Evolutionary conservation across 2,329 filamentous ascomycete species (phyloP).

Genomic region (Fusarium longipes): DNA sequence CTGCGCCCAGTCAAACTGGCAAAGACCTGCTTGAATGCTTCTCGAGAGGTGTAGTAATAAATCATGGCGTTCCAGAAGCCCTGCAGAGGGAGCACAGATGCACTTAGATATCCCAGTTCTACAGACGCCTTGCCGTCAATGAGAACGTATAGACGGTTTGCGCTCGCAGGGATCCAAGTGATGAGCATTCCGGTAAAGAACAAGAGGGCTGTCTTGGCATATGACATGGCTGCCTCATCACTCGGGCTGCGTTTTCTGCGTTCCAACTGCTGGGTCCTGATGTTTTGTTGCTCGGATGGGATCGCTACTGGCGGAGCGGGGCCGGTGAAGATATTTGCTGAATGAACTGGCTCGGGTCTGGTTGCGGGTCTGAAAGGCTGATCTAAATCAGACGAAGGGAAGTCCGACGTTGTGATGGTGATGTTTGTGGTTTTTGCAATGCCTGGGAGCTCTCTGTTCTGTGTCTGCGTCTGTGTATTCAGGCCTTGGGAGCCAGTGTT

Average conservation of each 20-base stretch:
- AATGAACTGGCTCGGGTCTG: constrained; percentile 7
- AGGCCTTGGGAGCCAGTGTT: not conserved
- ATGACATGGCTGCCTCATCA: constrained; percentile 12
- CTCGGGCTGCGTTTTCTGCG: not conserved
- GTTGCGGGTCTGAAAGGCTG: not conserved
- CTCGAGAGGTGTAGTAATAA: constrained; percentile 19
- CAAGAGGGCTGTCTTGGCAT: constrained; percentile 10
- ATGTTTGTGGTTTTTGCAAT: constrained; percentile 14
- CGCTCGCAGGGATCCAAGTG: constrained; percentile 15
- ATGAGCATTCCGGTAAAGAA: constrained; percentile 14
- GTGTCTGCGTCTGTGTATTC: too few species aligned
- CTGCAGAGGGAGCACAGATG: constrained; percentile 1
- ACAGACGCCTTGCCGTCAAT: constrained; percentile 3
- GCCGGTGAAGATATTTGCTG: not conserved
- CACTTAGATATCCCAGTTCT: not conserved
- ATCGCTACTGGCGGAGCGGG: not conserved
- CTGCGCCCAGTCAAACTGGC: not conserved
- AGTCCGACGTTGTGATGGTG: constrained; percentile 1
- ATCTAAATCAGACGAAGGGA: not conserved
- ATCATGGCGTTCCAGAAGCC: constrained; percentile 22
- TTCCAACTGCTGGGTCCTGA: not conserved
- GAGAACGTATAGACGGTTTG: constrained; percentile 18
- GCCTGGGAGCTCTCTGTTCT: not conserved
- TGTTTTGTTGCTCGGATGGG: not conserved
- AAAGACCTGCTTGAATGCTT: constrained; percentile 5